These are phyloP conservation scores for Kodamaea sagamina DNA, from an alignment of 805 yeast genomes.

Conservation along the genomic window DNA sequence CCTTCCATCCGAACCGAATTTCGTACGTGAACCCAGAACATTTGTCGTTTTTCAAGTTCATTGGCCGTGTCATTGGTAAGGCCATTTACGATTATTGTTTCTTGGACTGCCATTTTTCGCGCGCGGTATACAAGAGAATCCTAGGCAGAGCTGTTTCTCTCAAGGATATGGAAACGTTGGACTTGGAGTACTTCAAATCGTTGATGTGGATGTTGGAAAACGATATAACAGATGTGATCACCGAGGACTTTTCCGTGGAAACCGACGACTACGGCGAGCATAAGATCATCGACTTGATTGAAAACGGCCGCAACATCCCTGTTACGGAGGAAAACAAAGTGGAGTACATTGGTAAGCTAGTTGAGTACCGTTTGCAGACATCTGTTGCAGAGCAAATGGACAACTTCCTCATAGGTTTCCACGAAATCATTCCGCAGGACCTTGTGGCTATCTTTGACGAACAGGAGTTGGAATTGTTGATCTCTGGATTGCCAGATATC, in stretches of 20 bases:
- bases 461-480: conserved; percentile 88
- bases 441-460: conserved; percentile 88
- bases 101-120: conserved; percentile 90
- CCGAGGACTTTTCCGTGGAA: conserved; percentile 92
- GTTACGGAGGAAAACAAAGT: conserved; percentile 91
- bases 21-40: conserved; percentile 94
- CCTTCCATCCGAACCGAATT: conserved; percentile 92
- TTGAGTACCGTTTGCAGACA: conserved; percentile 79
- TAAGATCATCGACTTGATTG: conserved; percentile 76
- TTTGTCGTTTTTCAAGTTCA: conserved; percentile 86
- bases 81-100: conserved; percentile 86
- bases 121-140: conserved; percentile 90
- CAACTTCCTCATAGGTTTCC: conserved; percentile 82
- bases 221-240: conserved; percentile 92
- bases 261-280: conserved; percentile 93
- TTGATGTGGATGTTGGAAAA: conserved; percentile 95
- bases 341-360: conserved; percentile 83
- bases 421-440: conserved; percentile 83
- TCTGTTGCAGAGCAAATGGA: conserved; percentile 88
- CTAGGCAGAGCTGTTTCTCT: conserved; percentile 78
- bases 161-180: conserved; percentile 93
- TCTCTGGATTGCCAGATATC: conserved; percentile 94
- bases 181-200: conserved; percentile 88
- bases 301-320: conserved; percentile 76
- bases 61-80: conserved; percentile 92